Percentiles rank a stretch among this genome's conserved stretches.
Evolutionary conservation across 257 asterid genomes (phyloP).

Genomic region (Prunella vulgaris): DNA sequence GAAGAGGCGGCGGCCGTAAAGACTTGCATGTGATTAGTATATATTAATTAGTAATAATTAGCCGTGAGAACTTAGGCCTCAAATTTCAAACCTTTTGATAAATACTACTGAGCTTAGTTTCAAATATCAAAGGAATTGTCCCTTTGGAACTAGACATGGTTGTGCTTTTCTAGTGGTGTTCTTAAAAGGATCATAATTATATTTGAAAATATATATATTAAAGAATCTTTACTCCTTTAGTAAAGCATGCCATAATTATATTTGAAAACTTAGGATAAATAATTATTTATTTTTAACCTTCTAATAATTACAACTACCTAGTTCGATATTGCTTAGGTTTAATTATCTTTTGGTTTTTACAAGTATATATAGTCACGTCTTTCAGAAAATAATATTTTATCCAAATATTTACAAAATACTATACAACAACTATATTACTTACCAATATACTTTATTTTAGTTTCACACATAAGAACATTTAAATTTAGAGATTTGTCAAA

Average conservation of each 20-base stretch:
- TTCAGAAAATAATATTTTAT: too few relatives aligned
- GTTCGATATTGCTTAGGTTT: not conserved
- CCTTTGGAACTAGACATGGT: conserved; percentile 25
- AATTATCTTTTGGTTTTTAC: conserved; percentile 1
- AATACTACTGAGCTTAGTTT: not conserved
- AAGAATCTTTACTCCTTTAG: conserved; percentile 16
- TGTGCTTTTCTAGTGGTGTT: conserved; percentile 15
- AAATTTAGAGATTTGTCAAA: too few relatives aligned
- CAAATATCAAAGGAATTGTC: conserved; percentile 16
- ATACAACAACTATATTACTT: too few relatives aligned
- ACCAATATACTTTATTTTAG: too few relatives aligned
- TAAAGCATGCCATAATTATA: conserved; percentile 15
- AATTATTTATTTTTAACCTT: not conserved
- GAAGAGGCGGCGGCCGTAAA: not conserved
- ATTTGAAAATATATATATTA: not conserved
- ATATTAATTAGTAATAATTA: not conserved
- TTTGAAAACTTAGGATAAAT: not conserved
- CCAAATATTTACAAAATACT: too few relatives aligned
- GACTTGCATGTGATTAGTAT: not conserved
- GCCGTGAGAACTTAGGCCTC: not conserved
- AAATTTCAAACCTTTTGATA: not conserved
- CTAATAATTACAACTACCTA: conserved; percentile 1
- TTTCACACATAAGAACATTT: too few relatives aligned
- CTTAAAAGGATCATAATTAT: not conserved
- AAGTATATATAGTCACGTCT: too few relatives aligned